Conservation (phyloP, 192 early-diverging fungal species). For the Coemansia aciculifera region DNA sequence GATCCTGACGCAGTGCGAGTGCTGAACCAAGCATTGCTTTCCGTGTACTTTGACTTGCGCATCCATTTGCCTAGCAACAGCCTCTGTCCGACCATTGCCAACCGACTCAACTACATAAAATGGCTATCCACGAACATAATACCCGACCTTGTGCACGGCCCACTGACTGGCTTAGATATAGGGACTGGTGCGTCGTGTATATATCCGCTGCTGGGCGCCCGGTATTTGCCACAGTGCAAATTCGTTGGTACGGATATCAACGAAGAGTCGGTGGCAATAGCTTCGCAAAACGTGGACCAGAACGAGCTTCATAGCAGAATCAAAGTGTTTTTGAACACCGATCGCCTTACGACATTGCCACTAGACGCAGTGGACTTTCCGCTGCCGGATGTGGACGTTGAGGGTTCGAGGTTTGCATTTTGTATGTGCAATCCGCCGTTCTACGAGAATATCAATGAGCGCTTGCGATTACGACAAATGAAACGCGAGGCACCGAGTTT, state of each 20-base stretch:
- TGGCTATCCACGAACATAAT: constrained; percentile 25
- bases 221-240: constrained; percentile 57
- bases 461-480: constrained; percentile 43
- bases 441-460: constrained; percentile 64
- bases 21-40: constrained; percentile 36
- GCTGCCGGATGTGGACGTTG: constrained; percentile 14
- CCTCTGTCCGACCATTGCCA: constrained; percentile 37
- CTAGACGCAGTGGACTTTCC: constrained; percentile 21
- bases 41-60: constrained; percentile 35
- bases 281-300: constrained; percentile 61
- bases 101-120: constrained; percentile 33
- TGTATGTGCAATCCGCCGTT: constrained; percentile 95
- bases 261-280: constrained; percentile 61
- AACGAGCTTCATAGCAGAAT: constrained; percentile 68
- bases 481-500: constrained; percentile 61
- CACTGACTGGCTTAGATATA: constrained; percentile 29
- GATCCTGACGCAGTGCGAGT: constrained; percentile 18
- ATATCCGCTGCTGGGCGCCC: constrained; percentile 80
- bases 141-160: constrained; percentile 8
- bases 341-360: constrained; percentile 19
- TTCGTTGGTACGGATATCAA: constrained; percentile 83
- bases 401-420: constrained; percentile 57
- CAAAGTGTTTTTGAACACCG: constrained; percentile 51
- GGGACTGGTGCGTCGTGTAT: constrained; percentile 91
- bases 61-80: constrained; percentile 25